Evolutionary conservation across 2,329 filamentous ascomycete species (phyloP).

Genomic region (Botrytis porri): DNA sequence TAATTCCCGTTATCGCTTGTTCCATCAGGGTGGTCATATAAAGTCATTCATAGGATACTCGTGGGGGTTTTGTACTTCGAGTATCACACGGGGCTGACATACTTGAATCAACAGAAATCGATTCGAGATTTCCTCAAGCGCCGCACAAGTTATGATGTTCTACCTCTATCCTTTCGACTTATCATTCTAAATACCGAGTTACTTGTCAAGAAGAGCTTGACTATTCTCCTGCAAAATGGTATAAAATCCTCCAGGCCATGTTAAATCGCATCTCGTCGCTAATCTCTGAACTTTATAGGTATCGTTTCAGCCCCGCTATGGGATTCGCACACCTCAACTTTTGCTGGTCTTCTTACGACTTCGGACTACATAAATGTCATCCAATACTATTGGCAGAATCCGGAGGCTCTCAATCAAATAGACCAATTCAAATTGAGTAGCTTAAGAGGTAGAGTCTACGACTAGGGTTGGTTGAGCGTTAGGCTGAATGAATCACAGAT

Average conservation of each 20-base stretch:
- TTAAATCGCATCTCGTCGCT: background rate
- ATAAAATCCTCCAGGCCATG: constrained; percentile 20
- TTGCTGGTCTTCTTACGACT: constrained; percentile 89
- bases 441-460: constrained; percentile 65
- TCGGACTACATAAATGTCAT: constrained; percentile 99
- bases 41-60: constrained; percentile 12
- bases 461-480: constrained; percentile 10
- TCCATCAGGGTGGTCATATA: background rate
- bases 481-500: constrained; percentile 52
- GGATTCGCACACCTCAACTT: constrained; percentile 90
- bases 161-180: constrained; percentile 91
- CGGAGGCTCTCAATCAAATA: constrained; percentile 82
- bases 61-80: constrained; percentile 19
- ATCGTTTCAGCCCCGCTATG: constrained; percentile 97
- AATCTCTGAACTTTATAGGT: constrained; percentile 50
- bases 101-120: constrained; percentile 58
- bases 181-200: constrained; percentile 94
- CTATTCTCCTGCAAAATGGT: constrained; percentile 96
- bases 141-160: constrained; percentile 94
- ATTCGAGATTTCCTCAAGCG: constrained; percentile 96
- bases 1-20: constrained; percentile 19
- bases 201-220: constrained; percentile 94
- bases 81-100: constrained; percentile 33
- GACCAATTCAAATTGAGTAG: constrained; percentile 93
- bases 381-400: constrained; percentile 98